Base-by-base conservation (phyloP, 352 stramenopile species). In the Hyaloperonospora brassicae region DNA sequence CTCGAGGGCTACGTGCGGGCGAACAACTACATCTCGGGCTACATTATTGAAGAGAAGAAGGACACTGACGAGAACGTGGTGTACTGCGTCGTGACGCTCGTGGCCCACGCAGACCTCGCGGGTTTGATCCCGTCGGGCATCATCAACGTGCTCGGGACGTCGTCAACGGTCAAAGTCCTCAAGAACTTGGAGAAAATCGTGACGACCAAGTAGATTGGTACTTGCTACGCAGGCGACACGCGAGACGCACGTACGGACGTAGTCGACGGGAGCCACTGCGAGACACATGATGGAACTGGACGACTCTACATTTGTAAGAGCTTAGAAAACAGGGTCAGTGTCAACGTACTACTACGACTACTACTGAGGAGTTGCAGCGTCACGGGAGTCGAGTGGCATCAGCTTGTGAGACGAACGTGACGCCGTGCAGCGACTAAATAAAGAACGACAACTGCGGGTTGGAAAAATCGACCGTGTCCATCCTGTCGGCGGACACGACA, bases 131-230 rank as follows among this genome's bases (percentile, higher is more conserved):
- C 82, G 25, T 68, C 82, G 22, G 77, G 68, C 48, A 71, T 92
- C 49, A 77, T 89, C 63, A 92, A 89, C 70, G 86, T 87, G 77
- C 76, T 90, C 46, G 80, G 80, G 59, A 90, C 80, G 59, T 90
- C 80, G 5, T 77, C 80, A n/a, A 90, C 80, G 1, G 72, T 87
- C 55, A 87, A 90, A 66, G 76, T 88, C 40, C 70, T 90, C n/a
- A 61, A 68, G 47, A 88, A 77, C 61, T 67, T 90, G 52, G 70
- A 86, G 59, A 61, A 55, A 13, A 68, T 74, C 36, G 64, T 87
- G 47, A 72, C 52, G 14, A 44, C 49, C 49, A 64, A 72, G 60
- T 65, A 75, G 50, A 63, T 35, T 25, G 35, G 13, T 21, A 49
- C 34, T 50, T 61, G 54, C 46, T 60, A 67, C 35, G 58, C 38